A percentile compares a stretch with the other conserved stretches of the same genome.
Evolutionary conservation across 805 yeast genomes (phyloP).

Genomic region (Monosporozyma aerobia): DNA sequence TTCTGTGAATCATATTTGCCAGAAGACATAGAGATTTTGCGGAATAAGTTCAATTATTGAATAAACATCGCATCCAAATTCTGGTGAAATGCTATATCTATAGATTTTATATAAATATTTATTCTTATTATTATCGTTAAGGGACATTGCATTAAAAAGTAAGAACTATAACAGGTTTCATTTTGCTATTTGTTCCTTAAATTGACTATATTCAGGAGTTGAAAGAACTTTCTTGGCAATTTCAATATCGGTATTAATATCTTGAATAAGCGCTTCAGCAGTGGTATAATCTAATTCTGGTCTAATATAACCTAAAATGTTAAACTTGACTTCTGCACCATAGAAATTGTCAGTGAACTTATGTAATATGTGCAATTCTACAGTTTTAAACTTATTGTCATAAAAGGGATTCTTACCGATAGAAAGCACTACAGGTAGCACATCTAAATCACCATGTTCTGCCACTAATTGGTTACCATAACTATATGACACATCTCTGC

Average conservation of each 20-base stretch:
- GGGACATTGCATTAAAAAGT: not conserved
- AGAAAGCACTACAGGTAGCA: constrained; percentile 86
- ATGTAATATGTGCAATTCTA: constrained; percentile 81
- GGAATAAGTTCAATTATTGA: constrained; percentile 3
- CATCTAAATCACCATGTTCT: constrained; percentile 32
- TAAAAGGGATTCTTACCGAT: constrained; percentile 94
- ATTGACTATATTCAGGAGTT: constrained; percentile 5
- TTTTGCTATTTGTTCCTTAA: constrained; percentile 2
- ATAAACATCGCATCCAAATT: not conserved
- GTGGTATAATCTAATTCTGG: constrained; percentile 85
- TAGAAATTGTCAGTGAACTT: constrained; percentile 61
- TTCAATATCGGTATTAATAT: constrained; percentile 70
- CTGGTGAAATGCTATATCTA: not conserved
- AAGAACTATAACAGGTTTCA: not conserved
- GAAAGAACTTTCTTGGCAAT: constrained; percentile 37
- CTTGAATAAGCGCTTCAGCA: constrained; percentile 73
- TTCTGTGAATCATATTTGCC: constrained; percentile 23
- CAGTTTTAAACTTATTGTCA: constrained; percentile 68
- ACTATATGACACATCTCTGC: constrained; percentile 43
- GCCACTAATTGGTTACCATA: constrained; percentile 44
- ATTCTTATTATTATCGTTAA: constrained; percentile 4
- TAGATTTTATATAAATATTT: not conserved
- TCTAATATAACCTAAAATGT: constrained; percentile 78
- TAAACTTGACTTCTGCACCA: constrained; percentile 66
- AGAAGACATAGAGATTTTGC: constrained; percentile 21